Base-by-base conservation (phyloP, 164 flowering plant species). In the Amborella trichopoda region DNA sequence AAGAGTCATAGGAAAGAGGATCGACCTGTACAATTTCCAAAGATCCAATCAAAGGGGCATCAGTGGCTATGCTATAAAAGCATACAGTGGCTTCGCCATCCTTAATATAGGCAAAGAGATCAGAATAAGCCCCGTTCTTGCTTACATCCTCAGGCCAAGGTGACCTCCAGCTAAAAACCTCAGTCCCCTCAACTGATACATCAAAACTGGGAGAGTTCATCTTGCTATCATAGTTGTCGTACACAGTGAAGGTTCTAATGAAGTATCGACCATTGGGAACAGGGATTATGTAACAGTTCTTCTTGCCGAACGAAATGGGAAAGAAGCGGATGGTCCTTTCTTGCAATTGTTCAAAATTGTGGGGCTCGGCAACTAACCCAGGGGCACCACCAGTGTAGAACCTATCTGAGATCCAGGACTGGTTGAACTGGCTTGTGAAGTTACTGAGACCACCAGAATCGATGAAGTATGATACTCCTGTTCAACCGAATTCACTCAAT, bases 11-110 rank as follows among this genome's bases (percentile, higher is more conserved):
- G 1, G 87, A 59, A 11, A 36, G 18, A 6, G 89, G 79, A 53
- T 88, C 95, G 46, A 83, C 63, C 49, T 77, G 84, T 8, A 68
- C 22, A n/a, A 93, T 37, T 41, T 85, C 76, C 5, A 93, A 64
- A 0, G 91, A 71, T 8, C 70, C 94, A 23, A 93, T 63, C 0
- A 93, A 77, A 1, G 99, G 99, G 12, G 96, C 61, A 61, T 93
- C 99, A 22, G 99, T 93, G 33, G 96, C 95, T 46, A 93, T 61
- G 55, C 91, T 77, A 69, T 93, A 93, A 37, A 93, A 85, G 49
- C 99, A 93, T 14, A 93, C 54, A 26, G 76, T 79, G 1, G 72
- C 81, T 17, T 71, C 76, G 17, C 74, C 72, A 45, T 82, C 84
- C 2, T 33, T n/a, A 27, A 80, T 66, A 49, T 57, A 72, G 3